Evolutionary conservation across 163 green algal genomes (phyloP).

Genomic region (Prototheca wickerhamii): DNA sequence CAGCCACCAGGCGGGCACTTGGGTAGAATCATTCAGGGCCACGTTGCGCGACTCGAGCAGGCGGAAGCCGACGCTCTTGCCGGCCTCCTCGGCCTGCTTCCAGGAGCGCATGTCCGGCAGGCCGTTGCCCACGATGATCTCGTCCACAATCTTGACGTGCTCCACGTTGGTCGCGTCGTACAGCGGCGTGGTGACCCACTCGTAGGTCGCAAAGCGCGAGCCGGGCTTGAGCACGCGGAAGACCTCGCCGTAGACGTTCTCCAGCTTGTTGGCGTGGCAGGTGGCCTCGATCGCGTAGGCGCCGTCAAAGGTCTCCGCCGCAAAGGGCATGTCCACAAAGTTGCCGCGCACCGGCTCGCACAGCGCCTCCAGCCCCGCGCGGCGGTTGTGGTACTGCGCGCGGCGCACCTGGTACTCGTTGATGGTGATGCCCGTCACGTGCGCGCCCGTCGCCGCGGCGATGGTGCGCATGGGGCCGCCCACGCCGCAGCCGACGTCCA

Average conservation of each 20-base stretch:
- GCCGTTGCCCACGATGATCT: constrained; percentile 97
- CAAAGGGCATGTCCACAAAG: constrained; percentile 92
- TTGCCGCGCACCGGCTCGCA: constrained; percentile 81
- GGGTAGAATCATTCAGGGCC: constrained; percentile 38
- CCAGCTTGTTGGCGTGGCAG: constrained; percentile 80
- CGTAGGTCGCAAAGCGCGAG: constrained; percentile 81
- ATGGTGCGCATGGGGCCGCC: constrained; percentile 94
- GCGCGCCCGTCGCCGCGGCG: constrained; percentile 73
- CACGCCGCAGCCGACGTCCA: constrained; percentile 95
- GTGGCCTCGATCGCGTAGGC: constrained; percentile 96
- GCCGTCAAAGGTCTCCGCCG: constrained; percentile 74
- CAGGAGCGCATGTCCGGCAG: constrained; percentile 89
- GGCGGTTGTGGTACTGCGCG: constrained; percentile 70
- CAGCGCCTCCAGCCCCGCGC: constrained; percentile 47
- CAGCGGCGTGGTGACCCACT: constrained; percentile 73
- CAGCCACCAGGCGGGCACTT: constrained; percentile 5
- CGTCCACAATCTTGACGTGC: constrained; percentile 90
- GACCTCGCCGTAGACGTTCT: constrained; percentile 86
- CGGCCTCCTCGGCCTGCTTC: constrained; percentile 76
- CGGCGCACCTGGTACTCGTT: constrained; percentile 92
- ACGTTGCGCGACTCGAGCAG: constrained; percentile 78
- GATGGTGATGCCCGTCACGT: constrained; percentile 97
- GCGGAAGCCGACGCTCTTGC: constrained; percentile 80
- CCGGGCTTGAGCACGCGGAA: constrained; percentile 92
- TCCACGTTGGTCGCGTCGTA: constrained; percentile 77